phyloP scores from a whole-genome alignment of 306 rosid species.

The Begonia peltatifolia region DNA sequence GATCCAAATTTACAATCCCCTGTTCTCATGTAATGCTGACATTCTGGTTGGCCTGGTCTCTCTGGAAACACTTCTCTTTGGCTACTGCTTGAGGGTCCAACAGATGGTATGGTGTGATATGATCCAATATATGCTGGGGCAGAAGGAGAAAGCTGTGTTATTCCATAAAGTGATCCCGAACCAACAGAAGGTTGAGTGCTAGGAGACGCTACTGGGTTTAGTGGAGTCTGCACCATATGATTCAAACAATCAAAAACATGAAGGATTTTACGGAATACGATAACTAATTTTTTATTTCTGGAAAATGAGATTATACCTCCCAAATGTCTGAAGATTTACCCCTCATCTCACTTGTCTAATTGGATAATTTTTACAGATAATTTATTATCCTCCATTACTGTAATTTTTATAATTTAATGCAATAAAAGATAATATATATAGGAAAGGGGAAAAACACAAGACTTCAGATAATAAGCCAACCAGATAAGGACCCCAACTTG shows the following conservation, averaged over 20 bases:
- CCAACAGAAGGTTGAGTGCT: slow-evolving; percentile 38
- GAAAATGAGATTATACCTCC: too few species aligned
- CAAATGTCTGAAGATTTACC: too few species aligned
- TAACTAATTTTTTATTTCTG: too few species aligned
- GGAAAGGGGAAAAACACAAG: slow-evolving; percentile 1
- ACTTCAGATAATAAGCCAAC: slow-evolving; percentile 20
- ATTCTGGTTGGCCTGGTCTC: slow-evolving; percentile 84
- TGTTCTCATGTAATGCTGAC: slow-evolving; percentile 76
- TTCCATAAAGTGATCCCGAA: slow-evolving; percentile 47
- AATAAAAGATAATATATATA: slow-evolving; percentile 9
- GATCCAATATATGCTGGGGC: slow-evolving; percentile 38
- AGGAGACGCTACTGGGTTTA: slow-evolving; percentile 46
- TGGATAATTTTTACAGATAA: too few species aligned
- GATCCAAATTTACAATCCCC: slow-evolving; percentile 91
- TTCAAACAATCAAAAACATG: too few species aligned
- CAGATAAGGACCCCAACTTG: slow-evolving; percentile 71
- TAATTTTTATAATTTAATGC: too few species aligned
- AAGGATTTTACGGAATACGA: too few species aligned
- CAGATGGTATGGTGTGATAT: slow-evolving; percentile 36
- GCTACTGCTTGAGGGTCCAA: slow-evolving; percentile 38
- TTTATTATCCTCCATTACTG: too few species aligned
- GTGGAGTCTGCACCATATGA: slow-evolving; percentile 30
- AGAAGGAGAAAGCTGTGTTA: slow-evolving; percentile 39
- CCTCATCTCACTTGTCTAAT: too few species aligned
- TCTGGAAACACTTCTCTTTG: slow-evolving; percentile 76